These are phyloP conservation scores for Ophiostoma perfectum DNA, from an alignment of 2,329 filamentous ascomycete species.

Conservation along the genomic window DNA sequence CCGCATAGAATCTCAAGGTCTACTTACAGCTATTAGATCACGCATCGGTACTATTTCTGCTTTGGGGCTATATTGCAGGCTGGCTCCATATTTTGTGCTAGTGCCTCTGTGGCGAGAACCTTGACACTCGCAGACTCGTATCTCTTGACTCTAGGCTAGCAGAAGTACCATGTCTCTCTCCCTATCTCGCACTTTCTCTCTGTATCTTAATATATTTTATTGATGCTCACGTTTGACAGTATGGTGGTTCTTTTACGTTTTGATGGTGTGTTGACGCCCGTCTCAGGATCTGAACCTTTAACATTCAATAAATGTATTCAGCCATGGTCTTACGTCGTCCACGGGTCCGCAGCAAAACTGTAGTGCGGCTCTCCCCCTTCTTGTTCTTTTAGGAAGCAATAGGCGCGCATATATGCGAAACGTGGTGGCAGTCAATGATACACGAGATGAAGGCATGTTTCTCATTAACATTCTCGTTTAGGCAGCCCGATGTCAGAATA, in stretches of 20 bases:
- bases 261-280: background rate
- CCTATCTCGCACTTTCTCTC: no score
- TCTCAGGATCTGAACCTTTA: background rate
- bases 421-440: background rate
- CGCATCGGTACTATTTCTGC: no score
- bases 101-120: no score
- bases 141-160: no score
- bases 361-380: background rate
- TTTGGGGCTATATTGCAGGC: no score
- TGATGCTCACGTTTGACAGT: background rate
- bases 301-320: background rate
- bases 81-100: no score
- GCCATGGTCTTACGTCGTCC: background rate
- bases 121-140: no score
- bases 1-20: no score
- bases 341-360: background rate
- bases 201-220: no score
- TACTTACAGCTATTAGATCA: no score
- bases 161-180: no score
- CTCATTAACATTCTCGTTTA: background rate
- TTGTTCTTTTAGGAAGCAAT: slow-evolving; percentile 3
- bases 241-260: background rate
- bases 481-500: background rate
- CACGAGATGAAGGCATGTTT: background rate
- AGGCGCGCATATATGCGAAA: background rate